Evolutionary conservation across 2,329 filamentous ascomycete genomes (phyloP).

Genomic region (Fusarium algeriense): DNA sequence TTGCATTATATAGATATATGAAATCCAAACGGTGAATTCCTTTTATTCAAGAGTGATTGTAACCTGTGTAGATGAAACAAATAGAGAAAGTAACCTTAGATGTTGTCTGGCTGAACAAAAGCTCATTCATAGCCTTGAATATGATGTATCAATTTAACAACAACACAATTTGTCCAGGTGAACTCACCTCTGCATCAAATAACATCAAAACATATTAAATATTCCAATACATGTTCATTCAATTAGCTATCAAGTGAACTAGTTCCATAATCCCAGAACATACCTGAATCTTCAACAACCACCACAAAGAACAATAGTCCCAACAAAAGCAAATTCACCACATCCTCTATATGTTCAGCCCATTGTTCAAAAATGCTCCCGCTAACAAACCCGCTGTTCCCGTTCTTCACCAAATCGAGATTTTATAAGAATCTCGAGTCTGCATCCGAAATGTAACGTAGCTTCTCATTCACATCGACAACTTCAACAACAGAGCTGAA

Average conservation of each 20-base stretch:
- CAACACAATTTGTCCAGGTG: neutral
- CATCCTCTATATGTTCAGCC: slow-evolving; percentile 2
- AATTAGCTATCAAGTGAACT: neutral
- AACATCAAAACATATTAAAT: neutral
- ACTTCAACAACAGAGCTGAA: neutral
- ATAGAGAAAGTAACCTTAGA: too few species aligned
- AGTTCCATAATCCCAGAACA: neutral
- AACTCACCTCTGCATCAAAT: neutral
- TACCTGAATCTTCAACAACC: neutral
- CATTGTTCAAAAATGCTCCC: slow-evolving; percentile 20
- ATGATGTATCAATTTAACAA: too few species aligned
- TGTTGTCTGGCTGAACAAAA: neutral
- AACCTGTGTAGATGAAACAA: neutral
- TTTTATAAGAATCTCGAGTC: slow-evolving; percentile 9
- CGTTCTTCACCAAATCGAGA: neutral
- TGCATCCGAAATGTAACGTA: neutral
- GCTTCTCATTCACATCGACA: neutral
- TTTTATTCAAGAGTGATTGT: too few species aligned
- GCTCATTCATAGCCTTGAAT: too few species aligned
- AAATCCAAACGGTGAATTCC: neutral
- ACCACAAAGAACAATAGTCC: neutral
- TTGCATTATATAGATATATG: neutral
- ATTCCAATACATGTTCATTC: neutral
- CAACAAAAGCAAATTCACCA: neutral
- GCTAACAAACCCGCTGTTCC: neutral